A percentile compares a stretch with the other conserved stretches of the same genome.
phyloP scores from a whole-genome alignment of 768 basidiomycete species.

The Lactarius trivialis region DNA sequence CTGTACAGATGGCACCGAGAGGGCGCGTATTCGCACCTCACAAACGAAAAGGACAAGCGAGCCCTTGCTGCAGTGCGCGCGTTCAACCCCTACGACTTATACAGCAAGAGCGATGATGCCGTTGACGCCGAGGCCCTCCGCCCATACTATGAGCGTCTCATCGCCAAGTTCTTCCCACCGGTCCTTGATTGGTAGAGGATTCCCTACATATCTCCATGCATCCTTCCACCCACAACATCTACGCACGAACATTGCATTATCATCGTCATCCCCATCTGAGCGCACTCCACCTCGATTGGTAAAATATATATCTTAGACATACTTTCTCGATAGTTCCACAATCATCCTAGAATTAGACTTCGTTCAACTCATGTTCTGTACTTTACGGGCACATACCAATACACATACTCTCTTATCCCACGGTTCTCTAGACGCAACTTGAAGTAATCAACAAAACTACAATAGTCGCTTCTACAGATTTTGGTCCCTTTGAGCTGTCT shows the following conservation, averaged over 20 bases:
- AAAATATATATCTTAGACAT: too few species aligned
- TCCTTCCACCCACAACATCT: not conserved
- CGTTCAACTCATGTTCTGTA: too few species aligned
- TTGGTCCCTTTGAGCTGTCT: too few species aligned
- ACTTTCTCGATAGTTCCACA: too few species aligned
- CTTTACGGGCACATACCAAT: too few species aligned
- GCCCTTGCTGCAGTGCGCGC: slow-evolving; percentile 69
- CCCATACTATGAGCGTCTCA: slow-evolving; percentile 79
- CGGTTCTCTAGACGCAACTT: too few species aligned
- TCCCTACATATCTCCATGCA: slow-evolving; percentile 1
- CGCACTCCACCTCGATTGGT: not conserved
- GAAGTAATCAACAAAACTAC: too few species aligned
- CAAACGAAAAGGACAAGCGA: slow-evolving; percentile 59
- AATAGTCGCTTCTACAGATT: too few species aligned
- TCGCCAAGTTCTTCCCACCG: slow-evolving; percentile 80
- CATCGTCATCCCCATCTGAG: slow-evolving; percentile 10
- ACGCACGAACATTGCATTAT: not conserved
- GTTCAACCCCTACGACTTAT: slow-evolving; percentile 94
- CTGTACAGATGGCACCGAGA: slow-evolving; percentile 74
- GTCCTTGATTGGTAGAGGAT: slow-evolving; percentile 66
- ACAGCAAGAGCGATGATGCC: slow-evolving; percentile 78
- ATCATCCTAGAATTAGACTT: too few species aligned
- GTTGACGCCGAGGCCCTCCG: slow-evolving; percentile 55
- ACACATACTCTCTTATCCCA: too few species aligned
- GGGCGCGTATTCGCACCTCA: slow-evolving; percentile 74